Base-by-base conservation (phyloP, 2,329 filamentous ascomycete species). In the Hirsutella rhossiliensis region DNA sequence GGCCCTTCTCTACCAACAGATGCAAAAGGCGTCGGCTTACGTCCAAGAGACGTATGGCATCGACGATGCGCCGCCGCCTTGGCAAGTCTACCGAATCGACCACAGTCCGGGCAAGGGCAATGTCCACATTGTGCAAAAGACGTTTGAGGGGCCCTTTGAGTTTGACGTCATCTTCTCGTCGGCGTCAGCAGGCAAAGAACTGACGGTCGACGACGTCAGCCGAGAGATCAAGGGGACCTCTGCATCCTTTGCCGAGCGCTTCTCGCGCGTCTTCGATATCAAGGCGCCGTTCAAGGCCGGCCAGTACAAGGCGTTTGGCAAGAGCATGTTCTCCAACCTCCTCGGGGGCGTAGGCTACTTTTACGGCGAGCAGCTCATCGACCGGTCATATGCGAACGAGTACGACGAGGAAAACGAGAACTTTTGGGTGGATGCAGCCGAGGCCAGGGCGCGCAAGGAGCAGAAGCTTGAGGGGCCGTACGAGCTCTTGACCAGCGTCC, bases 261-360 rank as follows among this genome's bases (percentile, higher is more conserved):
- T 94, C 61, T 66, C 76, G 13, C 72, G 78, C 18, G 71, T 87
- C 29, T 66, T 66, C 43, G 71, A 79, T 43, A 80, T 87, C 1
- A 74, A 87, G 55, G 68, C 80, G 0, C 90, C 92, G 0, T 98
- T 92, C 62, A 68, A 76, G 17, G 73, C 76, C 4, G 72, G 78
- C 3, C 79, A 86, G 56, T 92, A 94, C 59, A 71, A 78, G 40
- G 73, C 73, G 45, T 96, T 97, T 61, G 87, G 82, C 50, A 85
- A 87, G 61, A 89, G 83, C 50, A 84, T 98, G 72, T 85, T 98
- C 53, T 96, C 90, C 2, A 98, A 97, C 61, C 70, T 98, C 30
- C 73, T 95, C 31, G 92, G 92, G 45, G 92, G 92, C 40, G 87
- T 97, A 54, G 92, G 92, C 9, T 97, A 94, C 65, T 98, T 98